Conservation (phyloP, 1,284 basidiomycete genomes). For the Cystobasidium sp. region DNA sequence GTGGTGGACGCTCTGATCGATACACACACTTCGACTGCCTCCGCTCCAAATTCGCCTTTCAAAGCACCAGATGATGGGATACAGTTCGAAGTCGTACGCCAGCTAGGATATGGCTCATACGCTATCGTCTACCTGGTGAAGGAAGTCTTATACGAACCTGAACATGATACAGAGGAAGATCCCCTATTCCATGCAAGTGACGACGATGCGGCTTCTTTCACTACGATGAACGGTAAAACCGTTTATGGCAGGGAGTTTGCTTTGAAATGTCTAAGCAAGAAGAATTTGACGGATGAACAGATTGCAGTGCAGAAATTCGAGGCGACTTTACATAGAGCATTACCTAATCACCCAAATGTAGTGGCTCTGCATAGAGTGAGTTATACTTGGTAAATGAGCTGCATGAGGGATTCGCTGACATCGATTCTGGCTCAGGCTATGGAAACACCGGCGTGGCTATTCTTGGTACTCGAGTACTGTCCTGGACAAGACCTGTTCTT, state of each 20-base stretch:
- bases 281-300: constrained; percentile 83
- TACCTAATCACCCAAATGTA: constrained; percentile 89
- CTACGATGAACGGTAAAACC: constrained; percentile 59
- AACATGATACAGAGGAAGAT: constrained; percentile 43
- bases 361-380: constrained; percentile 76
- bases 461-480: constrained; percentile 86
- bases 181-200: constrained; percentile 59
- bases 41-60: constrained; percentile 5
- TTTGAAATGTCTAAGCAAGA: constrained; percentile 93
- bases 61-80: constrained; percentile 19
- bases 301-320: constrained; percentile 85
- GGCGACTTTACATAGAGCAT: constrained; percentile 92
- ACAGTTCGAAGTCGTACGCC: constrained; percentile 43
- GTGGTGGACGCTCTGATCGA: constrained; percentile 27
- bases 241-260: constrained; percentile 85
- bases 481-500: constrained; percentile 90
- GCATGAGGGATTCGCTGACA: not conserved
- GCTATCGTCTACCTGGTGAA: constrained; percentile 79
- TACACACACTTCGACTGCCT: not conserved
- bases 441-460: constrained; percentile 77
- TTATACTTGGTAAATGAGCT: not conserved
- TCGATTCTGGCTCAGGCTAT: constrained; percentile 66
- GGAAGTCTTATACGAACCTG: constrained; percentile 71
- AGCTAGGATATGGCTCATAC: constrained; percentile 43
- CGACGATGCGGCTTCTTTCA: constrained; percentile 65